Conservation (phyloP, 495 filamentous ascomycete genomes). For the Aspergillus kassunensis region DNA sequence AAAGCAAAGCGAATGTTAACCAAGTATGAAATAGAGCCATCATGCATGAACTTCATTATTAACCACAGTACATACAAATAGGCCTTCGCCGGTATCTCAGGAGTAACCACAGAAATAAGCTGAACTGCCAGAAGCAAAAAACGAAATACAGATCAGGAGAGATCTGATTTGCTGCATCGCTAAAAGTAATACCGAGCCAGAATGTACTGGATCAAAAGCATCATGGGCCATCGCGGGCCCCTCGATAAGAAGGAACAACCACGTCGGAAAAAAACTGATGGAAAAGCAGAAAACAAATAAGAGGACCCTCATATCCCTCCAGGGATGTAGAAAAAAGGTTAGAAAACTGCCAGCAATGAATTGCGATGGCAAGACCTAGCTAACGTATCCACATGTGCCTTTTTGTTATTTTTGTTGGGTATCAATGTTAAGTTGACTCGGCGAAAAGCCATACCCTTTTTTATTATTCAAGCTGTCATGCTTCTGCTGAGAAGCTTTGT, state of each 20-base stretch:
- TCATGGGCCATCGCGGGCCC: background rate
- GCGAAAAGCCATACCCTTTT: background rate
- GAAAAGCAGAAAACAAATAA: background rate
- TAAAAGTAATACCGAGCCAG: background rate
- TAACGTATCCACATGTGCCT: background rate
- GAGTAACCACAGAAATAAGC: background rate
- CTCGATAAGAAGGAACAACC: background rate
- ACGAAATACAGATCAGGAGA: background rate
- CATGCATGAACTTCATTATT: background rate
- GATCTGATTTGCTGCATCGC: background rate
- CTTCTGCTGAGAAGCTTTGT: conserved; percentile 28
- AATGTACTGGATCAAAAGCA: background rate
- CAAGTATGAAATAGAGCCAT: no score
- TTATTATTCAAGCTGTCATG: background rate
- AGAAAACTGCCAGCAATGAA: background rate
- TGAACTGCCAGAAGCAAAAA: background rate
- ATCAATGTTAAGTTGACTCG: no score
- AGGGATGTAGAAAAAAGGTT: background rate
- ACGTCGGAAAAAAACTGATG: background rate
- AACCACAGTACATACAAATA: background rate
- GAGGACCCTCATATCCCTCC: background rate
- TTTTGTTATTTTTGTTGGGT: no score
- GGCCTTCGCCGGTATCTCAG: background rate
- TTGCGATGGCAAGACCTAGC: background rate
- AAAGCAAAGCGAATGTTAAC: no score